Evolutionary conservation across 805 yeast genomes (phyloP), one percentile per base, ranked within the genome.

Genomic region (Metschnikowia matae): DNA sequence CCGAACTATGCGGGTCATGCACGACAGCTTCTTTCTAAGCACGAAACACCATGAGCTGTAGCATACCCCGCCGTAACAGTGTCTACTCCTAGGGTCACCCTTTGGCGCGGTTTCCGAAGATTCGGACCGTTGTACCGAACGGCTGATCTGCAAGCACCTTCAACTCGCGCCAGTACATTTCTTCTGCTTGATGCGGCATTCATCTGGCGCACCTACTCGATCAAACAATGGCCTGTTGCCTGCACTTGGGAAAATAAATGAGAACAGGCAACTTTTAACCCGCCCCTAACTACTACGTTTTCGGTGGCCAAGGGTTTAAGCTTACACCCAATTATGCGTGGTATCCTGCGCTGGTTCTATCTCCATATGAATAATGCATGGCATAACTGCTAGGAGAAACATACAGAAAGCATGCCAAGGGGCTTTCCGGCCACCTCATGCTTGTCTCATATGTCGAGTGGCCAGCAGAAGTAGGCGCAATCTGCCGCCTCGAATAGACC

Each of bases 161-260:
- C 41, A 39, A 23, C 41, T 23, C 41, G 41, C 41, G 32, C 31
- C 41, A 14, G 17, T 39, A 39, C 32, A 39, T 17, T 40, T 40
- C 21, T 40, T 29, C 34, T 15, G 43, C 43, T 40, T 40, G 43
- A 39, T 21, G 32, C 41, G 41, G 43, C 34, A 23, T 40, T 23
- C 23, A 40, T 15, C n/a, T 40, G 43, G 20, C 43, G 43, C 43
- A 40, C 34, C 43, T 29, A 26, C 43, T 29, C 34, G 29, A 29
- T 26, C 43, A 23, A 29, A 40, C 43, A 40, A 40, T 40, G 20
- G 34, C 14, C 14, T 10, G 34, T 11, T 15, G 34, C 43, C 32
- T 29, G 34, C 34, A 29, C 34, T 23, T 23, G 34, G 11, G 31
- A 14, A 40, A 15, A 26, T 29, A 15, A 15, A 40, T 26, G n/a